Evolutionary conservation across 352 stramenopile genomes (phyloP), one percentile per base, ranked within the genome.

Genomic region (Chrysophaeum taylorii): DNA sequence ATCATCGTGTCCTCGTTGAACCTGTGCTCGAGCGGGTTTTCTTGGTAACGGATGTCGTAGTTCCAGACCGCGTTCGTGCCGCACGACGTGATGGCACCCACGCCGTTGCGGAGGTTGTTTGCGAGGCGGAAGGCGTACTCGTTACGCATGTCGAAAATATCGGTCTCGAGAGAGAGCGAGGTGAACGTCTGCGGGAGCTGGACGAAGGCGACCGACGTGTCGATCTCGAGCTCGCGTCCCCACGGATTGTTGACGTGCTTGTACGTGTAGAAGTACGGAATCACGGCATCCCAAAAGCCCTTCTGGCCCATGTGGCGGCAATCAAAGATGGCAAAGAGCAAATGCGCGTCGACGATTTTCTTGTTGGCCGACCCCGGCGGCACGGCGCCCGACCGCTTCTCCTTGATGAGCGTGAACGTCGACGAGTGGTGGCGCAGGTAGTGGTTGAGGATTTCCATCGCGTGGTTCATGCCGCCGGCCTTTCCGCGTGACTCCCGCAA

Each of bases 1-100:
- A 64, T 64, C 53, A 64, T 64, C 53, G 53, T 64, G 27, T 64
- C 53, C 41, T 64, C 53, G 53, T 64, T 64, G 33, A 64, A 64
- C 9, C 33, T 12, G 53, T 64, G 53, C 53, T 37, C 53, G 12
- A 64, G 9, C n/a, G 53, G 15, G 29, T 37, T 64, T n/a, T 37
- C 33, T 16, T 37, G 29, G 33, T 64, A 37, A 25, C 27, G 33
- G 12, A 64, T 23, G 27, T 37, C 29, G 53, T 64, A 64, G 53
- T 64, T 64, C 53, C 53, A 64, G 53, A 64, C 29, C 27, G 53
- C 53, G 53, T 64, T 64, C 15, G 53, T 64, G 53, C 53, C 53
- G 53, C 53, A 64, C 7, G 29, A 42, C 53, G 53, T 64, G 53
- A 64, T 64, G 7, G 53, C 53, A 33, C 53, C 53, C 27, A 64